Base-by-base conservation (phyloP, 1,284 basidiomycete species). In the Moesziomyces antarcticus region DNA sequence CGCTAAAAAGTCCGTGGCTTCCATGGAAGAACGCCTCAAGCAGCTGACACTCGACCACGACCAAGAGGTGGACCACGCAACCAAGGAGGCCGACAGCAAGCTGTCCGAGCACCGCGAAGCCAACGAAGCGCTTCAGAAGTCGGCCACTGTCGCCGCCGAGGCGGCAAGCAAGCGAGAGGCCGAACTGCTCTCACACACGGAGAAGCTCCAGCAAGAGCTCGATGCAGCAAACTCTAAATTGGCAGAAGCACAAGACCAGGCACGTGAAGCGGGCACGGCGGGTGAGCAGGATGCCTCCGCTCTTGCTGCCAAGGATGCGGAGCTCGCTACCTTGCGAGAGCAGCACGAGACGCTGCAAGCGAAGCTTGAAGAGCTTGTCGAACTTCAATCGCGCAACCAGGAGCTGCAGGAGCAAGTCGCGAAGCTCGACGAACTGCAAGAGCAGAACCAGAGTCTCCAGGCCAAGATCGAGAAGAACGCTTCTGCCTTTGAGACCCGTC, bases 281-380 rank as follows among this genome's bases (percentile, higher is more conserved):
- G 67, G 53, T 25, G 56, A 59, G 46, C 35, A 63, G 21, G 54
- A 49, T 25, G 65, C 57, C n/a, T 60, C 61, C 8, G 35, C 30
- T 25, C 50, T 66, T 42, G 45, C 68, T 13, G 68, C 57, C 21
- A 75, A 75, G 46, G 73, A 75, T 20, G 52, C 50, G 3, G 54
- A 67, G 58, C 47, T 67, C 8, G 52, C 20, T 10, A 21, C 43
- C 16, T 59, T 72, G 21, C 46, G 50, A 33, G 47, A 57, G 35
- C 55, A 53, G 25, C 45, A 69, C 24, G 33, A 47, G 14, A 30
- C 55, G 7, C 49, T 71, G 24, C 56, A 64, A 45, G 44, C 50
- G 24, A 54, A 65, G 56, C 20, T 46, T 3, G 46, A 41, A 10
- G 54, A 62, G 21, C 50, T 54, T 5, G 35, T 14, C n/a, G 46